Evolutionary conservation across 148 eudicot genomes (phyloP).

Genomic region (Polygonum aviculare): DNA sequence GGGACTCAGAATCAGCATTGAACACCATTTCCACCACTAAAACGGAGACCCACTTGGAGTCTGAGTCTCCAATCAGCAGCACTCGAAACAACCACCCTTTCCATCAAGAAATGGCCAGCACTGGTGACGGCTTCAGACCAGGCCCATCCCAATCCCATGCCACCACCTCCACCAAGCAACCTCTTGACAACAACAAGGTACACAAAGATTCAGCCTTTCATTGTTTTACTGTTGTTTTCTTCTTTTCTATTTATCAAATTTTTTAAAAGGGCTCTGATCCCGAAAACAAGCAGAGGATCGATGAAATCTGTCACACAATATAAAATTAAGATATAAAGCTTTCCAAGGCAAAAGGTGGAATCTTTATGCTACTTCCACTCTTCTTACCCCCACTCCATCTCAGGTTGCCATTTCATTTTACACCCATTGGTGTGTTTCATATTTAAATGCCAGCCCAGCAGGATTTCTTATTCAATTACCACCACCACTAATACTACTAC

Average conservation of each 20-base stretch:
- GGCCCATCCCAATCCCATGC: slow-evolving; percentile 33
- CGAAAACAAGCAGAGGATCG: slow-evolving; percentile 31
- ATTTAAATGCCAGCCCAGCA: neutral
- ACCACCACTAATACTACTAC: neutral
- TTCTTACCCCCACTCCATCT: neutral
- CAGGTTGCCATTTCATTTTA: neutral
- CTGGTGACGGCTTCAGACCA: slow-evolving; percentile 32
- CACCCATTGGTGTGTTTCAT: slow-evolving; percentile 2
- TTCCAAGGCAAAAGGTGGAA: slow-evolving; percentile 21
- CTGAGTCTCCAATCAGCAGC: slow-evolving; percentile 51
- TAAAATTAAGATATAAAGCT: too few species aligned
- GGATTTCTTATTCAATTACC: neutral
- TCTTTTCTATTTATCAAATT: neutral
- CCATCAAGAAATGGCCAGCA: slow-evolving; percentile 35
- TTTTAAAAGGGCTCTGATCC: slow-evolving; percentile 30
- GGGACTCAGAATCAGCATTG: slow-evolving; percentile 66
- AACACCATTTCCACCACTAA: slow-evolving; percentile 55
- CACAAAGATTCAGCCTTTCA: neutral
- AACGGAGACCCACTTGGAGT: slow-evolving; percentile 37
- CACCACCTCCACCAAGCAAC: slow-evolving; percentile 39
- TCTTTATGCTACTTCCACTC: slow-evolving; percentile 36
- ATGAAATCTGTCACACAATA: slow-evolving; percentile 15
- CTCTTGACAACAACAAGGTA: slow-evolving; percentile 47
- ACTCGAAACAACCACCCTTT: neutral
- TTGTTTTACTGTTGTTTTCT: neutral